phyloP scores from a whole-genome alignment of 306 rosid species.

The Trifolium dubium region DNA sequence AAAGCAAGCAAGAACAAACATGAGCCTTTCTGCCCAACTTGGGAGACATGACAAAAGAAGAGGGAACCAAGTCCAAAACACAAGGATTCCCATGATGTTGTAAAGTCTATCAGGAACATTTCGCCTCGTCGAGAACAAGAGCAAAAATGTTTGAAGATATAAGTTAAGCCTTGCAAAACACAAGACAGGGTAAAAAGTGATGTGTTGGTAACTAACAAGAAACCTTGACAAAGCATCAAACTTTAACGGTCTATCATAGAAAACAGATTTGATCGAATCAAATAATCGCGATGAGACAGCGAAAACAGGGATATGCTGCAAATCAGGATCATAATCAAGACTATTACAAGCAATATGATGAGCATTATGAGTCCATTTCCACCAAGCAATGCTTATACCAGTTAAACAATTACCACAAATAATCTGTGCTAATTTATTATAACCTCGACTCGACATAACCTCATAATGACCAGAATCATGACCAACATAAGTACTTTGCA shows the following conservation, averaged over 20 bases:
- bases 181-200: constrained; percentile 77
- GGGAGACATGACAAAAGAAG: constrained; percentile 68
- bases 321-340: constrained; percentile 88
- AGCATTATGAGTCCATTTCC: constrained; percentile 98
- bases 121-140: constrained; percentile 53
- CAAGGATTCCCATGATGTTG: constrained; percentile 66
- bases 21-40: constrained; percentile 71
- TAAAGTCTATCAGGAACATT: constrained; percentile 61
- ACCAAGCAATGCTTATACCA: constrained; percentile 95
- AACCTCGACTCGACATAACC: constrained; percentile 54
- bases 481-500: constrained; percentile 81
- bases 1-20: constrained; percentile 69
- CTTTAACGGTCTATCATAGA: constrained; percentile 66
- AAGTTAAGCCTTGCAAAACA: constrained; percentile 68
- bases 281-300: constrained; percentile 71
- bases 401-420: constrained; percentile 83
- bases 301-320: constrained; percentile 83
- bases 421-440: constrained; percentile 59
- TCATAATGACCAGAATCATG: constrained; percentile 91
- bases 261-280: constrained; percentile 57
- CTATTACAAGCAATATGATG: constrained; percentile 86
- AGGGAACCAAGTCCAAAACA: constrained; percentile 91
- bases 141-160: constrained; percentile 66
- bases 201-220: constrained; percentile 76
- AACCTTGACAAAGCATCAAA: constrained; percentile 78